Evolutionary conservation across 2,329 filamentous ascomycete genomes (phyloP).

Genomic region (Fusarium zealandicum): DNA sequence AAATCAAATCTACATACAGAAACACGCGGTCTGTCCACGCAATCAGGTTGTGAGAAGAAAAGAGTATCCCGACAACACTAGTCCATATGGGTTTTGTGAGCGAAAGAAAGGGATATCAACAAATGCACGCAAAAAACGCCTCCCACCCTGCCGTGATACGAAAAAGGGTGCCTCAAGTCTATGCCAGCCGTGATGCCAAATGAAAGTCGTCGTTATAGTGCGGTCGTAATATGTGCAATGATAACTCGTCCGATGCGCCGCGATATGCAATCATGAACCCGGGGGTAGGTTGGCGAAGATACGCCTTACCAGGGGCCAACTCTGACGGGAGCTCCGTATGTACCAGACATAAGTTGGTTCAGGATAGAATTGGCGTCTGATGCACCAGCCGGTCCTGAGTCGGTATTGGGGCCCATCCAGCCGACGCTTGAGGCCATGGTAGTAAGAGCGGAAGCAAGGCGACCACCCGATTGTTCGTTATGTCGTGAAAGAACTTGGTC

Average conservation of each 20-base stretch:
- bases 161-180: conserved; percentile 45
- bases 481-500: conserved; percentile 87
- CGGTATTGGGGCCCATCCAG: conserved; percentile 69
- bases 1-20: conserved; percentile 39
- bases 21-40: conserved; percentile 26
- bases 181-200: conserved; percentile 47
- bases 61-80: conserved; percentile 21
- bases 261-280: conserved; percentile 38
- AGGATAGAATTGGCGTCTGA: conserved; percentile 64
- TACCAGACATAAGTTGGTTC: conserved; percentile 67
- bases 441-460: conserved; percentile 79
- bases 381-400: conserved; percentile 28
- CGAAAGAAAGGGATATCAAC: conserved; percentile 44
- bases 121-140: conserved; percentile 45
- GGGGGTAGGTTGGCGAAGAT: conserved; percentile 1
- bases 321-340: conserved; percentile 65
- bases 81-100: conserved; percentile 33
- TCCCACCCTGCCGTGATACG: conserved; percentile 41
- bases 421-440: conserved; percentile 77
- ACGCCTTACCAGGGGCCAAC: conserved; percentile 66
- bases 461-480: conserved; percentile 84
- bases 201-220: conserved; percentile 44
- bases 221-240: conserved; percentile 45
- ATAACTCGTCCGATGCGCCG: conserved; percentile 36
- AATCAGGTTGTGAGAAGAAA: conserved; percentile 11